phyloP scores from a whole-genome alignment of 2,329 filamentous ascomycete genomes.

The Hypoxylon sp. region DNA sequence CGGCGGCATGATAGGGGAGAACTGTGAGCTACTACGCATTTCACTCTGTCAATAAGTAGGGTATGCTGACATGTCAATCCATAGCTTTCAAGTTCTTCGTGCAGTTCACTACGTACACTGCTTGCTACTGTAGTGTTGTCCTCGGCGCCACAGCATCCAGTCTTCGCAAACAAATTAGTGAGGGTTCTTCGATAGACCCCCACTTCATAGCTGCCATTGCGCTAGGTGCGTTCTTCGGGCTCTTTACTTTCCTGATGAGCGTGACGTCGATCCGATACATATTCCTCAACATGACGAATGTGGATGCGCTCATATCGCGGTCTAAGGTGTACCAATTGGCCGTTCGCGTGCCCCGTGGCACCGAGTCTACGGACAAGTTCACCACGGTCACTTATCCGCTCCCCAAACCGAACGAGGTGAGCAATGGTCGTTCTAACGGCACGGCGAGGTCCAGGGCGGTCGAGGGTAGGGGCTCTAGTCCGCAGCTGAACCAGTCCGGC shows the following conservation, averaged over 20 bases:
- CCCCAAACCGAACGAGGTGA: slow-evolving; percentile 47
- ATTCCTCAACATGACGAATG: slow-evolving; percentile 82
- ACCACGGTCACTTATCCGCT: slow-evolving; percentile 73
- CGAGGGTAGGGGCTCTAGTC: slow-evolving; percentile 22
- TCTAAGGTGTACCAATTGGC: slow-evolving; percentile 80
- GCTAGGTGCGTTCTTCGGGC: slow-evolving; percentile 78
- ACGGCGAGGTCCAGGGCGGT: slow-evolving; percentile 12
- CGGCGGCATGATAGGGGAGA: slow-evolving; percentile 92
- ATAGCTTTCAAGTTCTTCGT: slow-evolving; percentile 90
- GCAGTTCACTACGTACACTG: slow-evolving; percentile 84
- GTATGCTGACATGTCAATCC: slow-evolving; percentile 44
- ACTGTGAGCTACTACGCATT: slow-evolving; percentile 63
- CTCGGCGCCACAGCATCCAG: slow-evolving; percentile 76
- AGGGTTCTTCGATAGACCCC: slow-evolving; percentile 63
- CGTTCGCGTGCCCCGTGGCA: slow-evolving; percentile 73
- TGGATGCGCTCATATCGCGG: slow-evolving; percentile 79
- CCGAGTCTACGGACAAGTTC: slow-evolving; percentile 61
- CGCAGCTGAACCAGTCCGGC: slow-evolving; percentile 28
- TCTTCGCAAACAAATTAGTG: slow-evolving; percentile 67
- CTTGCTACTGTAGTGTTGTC: slow-evolving; percentile 75
- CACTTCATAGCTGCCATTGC: slow-evolving; percentile 77
- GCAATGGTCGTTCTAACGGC: slow-evolving; percentile 39
- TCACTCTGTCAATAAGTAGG: neutral
- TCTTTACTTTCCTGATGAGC: slow-evolving; percentile 87
- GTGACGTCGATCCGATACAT: slow-evolving; percentile 79